Conservation (phyloP, 768 basidiomycete genomes). For the Cystofilobasidium ferigula region DNA sequence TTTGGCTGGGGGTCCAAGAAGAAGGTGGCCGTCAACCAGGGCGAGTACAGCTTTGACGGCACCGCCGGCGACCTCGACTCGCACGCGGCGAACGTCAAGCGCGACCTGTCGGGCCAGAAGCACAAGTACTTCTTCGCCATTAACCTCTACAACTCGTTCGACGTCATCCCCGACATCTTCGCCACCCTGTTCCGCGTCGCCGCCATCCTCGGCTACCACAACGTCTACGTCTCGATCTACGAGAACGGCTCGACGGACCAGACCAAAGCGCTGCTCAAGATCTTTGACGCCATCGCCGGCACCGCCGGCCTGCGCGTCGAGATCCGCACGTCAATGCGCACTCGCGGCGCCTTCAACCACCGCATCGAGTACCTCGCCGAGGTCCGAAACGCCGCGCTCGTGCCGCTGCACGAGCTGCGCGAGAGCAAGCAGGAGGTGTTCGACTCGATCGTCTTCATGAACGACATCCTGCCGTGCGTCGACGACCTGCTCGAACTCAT, state of each 20-base stretch:
- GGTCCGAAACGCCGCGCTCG: conserved; percentile 95
- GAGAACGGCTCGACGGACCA: conserved; percentile 99
- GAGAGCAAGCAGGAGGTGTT: conserved; percentile 89
- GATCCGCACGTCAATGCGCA: conserved; percentile 84
- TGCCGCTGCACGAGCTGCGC: conserved; percentile 83
- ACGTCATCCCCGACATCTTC: conserved; percentile 93
- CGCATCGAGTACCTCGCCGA: conserved; percentile 99
- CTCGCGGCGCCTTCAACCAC: conserved; percentile 91
- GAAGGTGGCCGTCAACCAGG: background rate
- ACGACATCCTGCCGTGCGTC: conserved; percentile 94
- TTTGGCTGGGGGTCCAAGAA: conserved; percentile 20
- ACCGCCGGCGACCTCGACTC: background rate
- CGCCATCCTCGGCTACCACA: conserved; percentile 86
- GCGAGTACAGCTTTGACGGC: background rate
- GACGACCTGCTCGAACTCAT: conserved; percentile 97
- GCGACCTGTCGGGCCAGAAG: conserved; percentile 42
- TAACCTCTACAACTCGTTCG: conserved; percentile 99
- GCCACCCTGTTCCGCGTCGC: conserved; percentile 89
- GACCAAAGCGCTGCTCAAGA: conserved; percentile 87
- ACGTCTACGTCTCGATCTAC: conserved; percentile 96
- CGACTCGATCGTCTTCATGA: conserved; percentile 97
- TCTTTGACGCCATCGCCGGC: conserved; percentile 84
- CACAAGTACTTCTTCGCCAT: conserved; percentile 99
- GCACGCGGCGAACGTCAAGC: conserved; percentile 24
- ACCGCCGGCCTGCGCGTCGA: conserved; percentile 84